Evolutionary conservation across 1,284 basidiomycete species (phyloP).

Genomic region (Salmacisia buchloeana): DNA sequence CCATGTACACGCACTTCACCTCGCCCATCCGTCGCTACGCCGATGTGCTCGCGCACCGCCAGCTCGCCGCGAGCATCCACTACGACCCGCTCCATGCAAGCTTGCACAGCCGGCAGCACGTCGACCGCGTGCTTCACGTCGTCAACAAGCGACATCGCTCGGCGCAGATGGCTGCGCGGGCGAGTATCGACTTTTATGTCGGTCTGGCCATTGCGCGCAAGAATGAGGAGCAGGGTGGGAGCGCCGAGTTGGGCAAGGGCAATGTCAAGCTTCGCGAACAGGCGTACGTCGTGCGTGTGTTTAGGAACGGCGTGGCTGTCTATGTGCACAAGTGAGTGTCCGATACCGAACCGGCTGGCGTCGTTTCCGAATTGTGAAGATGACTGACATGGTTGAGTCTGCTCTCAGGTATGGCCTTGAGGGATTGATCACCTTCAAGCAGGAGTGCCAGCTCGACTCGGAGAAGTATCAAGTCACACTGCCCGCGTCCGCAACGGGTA

Average conservation of each 20-base stretch:
- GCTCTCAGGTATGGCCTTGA: conserved; percentile 88
- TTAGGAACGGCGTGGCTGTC: conserved; percentile 89
- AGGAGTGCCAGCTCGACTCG: conserved; percentile 79
- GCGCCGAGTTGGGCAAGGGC: conserved; percentile 40
- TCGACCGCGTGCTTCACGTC: conserved; percentile 78
- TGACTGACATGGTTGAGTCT: not conserved
- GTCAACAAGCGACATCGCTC: conserved; percentile 89
- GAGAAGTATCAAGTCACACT: conserved; percentile 82
- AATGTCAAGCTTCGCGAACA: conserved; percentile 26
- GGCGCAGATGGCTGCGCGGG: conserved; percentile 93
- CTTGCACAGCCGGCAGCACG: conserved; percentile 79
- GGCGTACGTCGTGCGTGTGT: conserved; percentile 89
- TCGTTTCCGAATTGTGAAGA: not conserved
- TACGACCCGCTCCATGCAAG: conserved; percentile 76
- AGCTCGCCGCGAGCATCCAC: conserved; percentile 82
- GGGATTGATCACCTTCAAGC: conserved; percentile 86
- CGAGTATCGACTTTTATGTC: conserved; percentile 95
- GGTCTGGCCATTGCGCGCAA: conserved; percentile 69
- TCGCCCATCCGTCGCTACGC: conserved; percentile 33
- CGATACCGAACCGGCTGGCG: not conserved
- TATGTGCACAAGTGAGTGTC: conserved; percentile 82
- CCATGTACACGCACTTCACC: conserved; percentile 98
- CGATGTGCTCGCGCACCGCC: conserved; percentile 92
- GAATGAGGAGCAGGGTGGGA: conserved; percentile 56
- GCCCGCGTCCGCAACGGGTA: conserved; percentile 54